Evolutionary conservation across 2,329 filamentous ascomycete species (phyloP).

Genomic region (Phoma sp.): DNA sequence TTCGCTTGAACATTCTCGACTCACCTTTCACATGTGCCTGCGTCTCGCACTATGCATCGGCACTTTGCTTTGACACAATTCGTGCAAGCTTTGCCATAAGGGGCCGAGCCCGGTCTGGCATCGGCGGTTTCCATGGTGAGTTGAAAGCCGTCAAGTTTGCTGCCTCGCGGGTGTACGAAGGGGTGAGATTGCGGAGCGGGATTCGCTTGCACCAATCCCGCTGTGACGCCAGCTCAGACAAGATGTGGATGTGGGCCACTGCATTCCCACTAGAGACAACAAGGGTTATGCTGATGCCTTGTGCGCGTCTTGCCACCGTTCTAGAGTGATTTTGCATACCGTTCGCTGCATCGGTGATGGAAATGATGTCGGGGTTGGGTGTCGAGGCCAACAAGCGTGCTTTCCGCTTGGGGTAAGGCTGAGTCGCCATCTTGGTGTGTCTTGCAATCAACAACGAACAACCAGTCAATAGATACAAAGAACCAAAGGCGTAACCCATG

Average conservation of each 20-base stretch:
- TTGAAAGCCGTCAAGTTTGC: conserved; percentile 3
- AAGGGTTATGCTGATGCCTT: background rate
- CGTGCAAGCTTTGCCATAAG: conserved; percentile 37
- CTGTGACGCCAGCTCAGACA: background rate
- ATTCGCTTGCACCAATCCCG: conserved; percentile 13
- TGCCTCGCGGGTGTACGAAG: background rate
- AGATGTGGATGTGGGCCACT: background rate
- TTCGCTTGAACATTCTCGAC: too few species aligned
- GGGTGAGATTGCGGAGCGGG: conserved; percentile 9
- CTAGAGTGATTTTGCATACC: background rate
- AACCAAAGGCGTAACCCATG: too few species aligned
- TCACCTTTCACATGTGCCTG: conserved; percentile 33
- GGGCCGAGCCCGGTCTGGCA: conserved; percentile 19
- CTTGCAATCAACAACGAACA: background rate
- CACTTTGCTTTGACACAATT: conserved; percentile 37
- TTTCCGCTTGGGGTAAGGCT: background rate
- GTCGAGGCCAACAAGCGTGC: background rate
- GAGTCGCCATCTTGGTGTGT: background rate
- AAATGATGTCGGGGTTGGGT: background rate
- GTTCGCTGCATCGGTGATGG: background rate
- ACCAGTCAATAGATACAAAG: too few species aligned
- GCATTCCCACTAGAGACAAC: background rate
- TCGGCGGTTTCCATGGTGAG: conserved; percentile 28
- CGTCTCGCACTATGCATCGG: conserved; percentile 29
- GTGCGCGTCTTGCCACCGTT: background rate